Evolutionary conservation across 345 rosid species (phyloP).

Genomic region (Arabidopsis arenosa): DNA sequence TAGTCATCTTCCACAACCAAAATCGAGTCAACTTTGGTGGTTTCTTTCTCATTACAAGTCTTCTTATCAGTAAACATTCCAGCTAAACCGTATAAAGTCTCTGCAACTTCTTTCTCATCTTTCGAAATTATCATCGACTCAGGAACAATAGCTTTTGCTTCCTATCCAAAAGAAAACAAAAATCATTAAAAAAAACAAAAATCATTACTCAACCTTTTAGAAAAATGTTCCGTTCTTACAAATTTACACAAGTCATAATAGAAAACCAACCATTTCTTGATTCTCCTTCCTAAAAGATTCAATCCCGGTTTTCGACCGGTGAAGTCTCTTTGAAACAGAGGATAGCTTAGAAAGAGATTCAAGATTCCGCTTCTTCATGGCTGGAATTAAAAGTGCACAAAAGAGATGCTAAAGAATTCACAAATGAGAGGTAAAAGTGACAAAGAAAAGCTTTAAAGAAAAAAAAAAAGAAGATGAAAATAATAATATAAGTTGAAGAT

Average conservation of each 20-base stretch:
- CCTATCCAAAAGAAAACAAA: slow-evolving; percentile 23
- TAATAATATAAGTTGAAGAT: slow-evolving; percentile 8
- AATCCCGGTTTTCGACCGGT: slow-evolving; percentile 46
- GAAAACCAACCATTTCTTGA: slow-evolving; percentile 56
- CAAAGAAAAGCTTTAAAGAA: slow-evolving; percentile 35
- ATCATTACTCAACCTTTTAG: not conserved
- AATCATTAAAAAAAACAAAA: not conserved
- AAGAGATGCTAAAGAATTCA: not conserved
- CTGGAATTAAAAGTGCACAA: slow-evolving; percentile 55
- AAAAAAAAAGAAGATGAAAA: slow-evolving; percentile 16
- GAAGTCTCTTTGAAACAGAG: slow-evolving; percentile 59
- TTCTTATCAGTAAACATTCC: slow-evolving; percentile 61
- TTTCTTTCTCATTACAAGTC: slow-evolving; percentile 39
- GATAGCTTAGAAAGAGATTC: slow-evolving; percentile 60
- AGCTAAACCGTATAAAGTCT: slow-evolving; percentile 81
- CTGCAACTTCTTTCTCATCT: slow-evolving; percentile 98
- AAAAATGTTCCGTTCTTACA: not conserved
- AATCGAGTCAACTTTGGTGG: slow-evolving; percentile 43
- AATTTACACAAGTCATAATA: not conserved
- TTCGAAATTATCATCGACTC: slow-evolving; percentile 69
- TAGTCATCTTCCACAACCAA: slow-evolving; percentile 38
- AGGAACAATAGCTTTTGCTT: slow-evolving; percentile 30
- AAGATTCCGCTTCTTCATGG: slow-evolving; percentile 77
- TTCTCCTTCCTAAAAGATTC: slow-evolving; percentile 48
- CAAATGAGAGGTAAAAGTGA: not conserved